These are phyloP conservation scores for Osmozyma mogii DNA, from an alignment of 805 yeast genomes.

Conservation along the genomic window DNA sequence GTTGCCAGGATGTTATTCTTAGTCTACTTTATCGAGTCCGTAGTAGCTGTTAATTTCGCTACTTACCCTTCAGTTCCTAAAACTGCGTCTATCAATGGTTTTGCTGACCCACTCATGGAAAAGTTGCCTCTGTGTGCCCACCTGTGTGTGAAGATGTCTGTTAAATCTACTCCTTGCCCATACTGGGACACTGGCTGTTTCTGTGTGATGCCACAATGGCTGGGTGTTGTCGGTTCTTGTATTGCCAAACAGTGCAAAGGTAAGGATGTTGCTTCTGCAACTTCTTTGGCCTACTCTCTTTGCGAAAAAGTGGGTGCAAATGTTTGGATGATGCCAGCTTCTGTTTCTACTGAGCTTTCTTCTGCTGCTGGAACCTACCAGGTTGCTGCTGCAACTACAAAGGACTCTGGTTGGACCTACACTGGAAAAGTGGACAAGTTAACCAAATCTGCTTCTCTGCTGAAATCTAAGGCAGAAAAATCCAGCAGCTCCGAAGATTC, in stretches of 20 bases:
- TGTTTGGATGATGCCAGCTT: constrained; percentile 39
- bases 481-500: not conserved
- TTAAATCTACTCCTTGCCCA: constrained; percentile 42
- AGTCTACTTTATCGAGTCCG: constrained; percentile 7
- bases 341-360: constrained; percentile 23
- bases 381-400: not conserved
- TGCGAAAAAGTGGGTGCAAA: constrained; percentile 36
- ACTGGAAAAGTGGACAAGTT: too few species aligned
- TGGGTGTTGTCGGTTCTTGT: constrained; percentile 36
- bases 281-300: constrained; percentile 34
- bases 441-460: too few species aligned
- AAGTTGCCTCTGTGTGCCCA: constrained; percentile 36
- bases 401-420: not conserved
- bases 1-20: not conserved
- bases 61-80: constrained; percentile 41
- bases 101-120: constrained; percentile 37
- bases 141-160: constrained; percentile 29
- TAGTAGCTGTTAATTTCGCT: constrained; percentile 26
- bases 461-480: too few species aligned
- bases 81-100: constrained; percentile 41
- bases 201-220: constrained; percentile 42
- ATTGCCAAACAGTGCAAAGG: constrained; percentile 32
- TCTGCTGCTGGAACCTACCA: constrained; percentile 15
- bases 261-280: constrained; percentile 27
- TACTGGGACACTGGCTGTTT: constrained; percentile 47